Evolutionary conservation across 2,329 filamentous ascomycete genomes (phyloP), one percentile per base, ranked within the genome.

Genomic region (Penicillium olsonii): DNA sequence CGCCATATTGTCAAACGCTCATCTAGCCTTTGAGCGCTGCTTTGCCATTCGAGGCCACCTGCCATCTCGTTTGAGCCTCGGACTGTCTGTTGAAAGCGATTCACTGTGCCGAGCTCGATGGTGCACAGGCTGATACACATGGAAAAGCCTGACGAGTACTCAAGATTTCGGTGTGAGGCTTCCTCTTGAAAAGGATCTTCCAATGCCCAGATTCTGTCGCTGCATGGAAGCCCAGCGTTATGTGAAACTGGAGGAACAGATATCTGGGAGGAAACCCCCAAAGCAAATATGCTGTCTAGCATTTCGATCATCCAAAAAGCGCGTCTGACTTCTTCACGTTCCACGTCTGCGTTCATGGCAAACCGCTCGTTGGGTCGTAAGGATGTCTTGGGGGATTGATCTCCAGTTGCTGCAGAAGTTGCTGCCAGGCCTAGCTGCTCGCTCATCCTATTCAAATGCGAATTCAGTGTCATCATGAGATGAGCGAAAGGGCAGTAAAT

Each of bases 1-100:
- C 37, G 37, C 37, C 37, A 40, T 20, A 40, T 40, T 40, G 37
- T 40, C n/a, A 40, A 26, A 15, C 37, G 37, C n/a, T 40, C 37
- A 24, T 40, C 37, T 8, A 40, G 37, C 12, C 37, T 40, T 40
- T 40, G 37, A 8, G 37, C 37, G 8, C 11, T 12, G 20, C 37
- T 40, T 40, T 40, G 37, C 37, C 37, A 40, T 40, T 40, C 37
- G 7, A 40, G n/a, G 9, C 37, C 37, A 24, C 37, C 37, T 6
- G 37, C 17, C 26, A 14, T 26, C 9, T 24, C 11, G 24, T 40
- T n/a, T 40, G 37, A 8, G 14, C 26, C 7, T 15, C n/a, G n/a
- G 17, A 40, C 19, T 15, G 18, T 40, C 37, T 40, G 37, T 26
- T 40, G 37, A 26, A 40, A 24, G n/a, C 37, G 37, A 24, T 40